Percentiles rank a stretch among this genome's conserved stretches.
These are phyloP conservation scores for Claviceps monticola DNA, from an alignment of 2,329 filamentous ascomycete species.

Conservation along the genomic window DNA sequence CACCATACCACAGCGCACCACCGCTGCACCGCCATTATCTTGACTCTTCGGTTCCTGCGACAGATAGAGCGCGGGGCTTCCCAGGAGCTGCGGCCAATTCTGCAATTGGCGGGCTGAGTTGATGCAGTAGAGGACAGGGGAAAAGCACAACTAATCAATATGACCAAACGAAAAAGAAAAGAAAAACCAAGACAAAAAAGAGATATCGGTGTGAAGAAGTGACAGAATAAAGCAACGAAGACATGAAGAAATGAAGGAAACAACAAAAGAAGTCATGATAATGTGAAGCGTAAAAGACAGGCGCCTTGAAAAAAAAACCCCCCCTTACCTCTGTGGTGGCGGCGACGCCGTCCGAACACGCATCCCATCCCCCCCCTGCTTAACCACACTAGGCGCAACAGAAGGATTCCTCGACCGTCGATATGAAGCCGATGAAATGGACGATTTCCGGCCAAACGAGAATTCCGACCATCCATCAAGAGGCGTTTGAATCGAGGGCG, in stretches of 20 bases:
- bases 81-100: not conserved
- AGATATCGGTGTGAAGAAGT: not conserved
- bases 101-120: not conserved
- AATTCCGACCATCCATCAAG: constrained; percentile 3
- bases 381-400: not conserved
- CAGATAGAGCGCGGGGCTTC: not conserved
- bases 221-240: no score
- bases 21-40: not conserved
- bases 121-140: not conserved
- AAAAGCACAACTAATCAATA: not conserved
- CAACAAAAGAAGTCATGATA: no score
- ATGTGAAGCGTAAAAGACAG: no score
- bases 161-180: not conserved
- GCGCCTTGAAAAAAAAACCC: no score
- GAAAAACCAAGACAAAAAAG: not conserved
- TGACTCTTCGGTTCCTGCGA: not conserved
- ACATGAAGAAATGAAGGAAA: no score
- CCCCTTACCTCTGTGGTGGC: constrained; percentile 5
- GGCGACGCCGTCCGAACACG: constrained; percentile 4
- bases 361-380: not conserved
- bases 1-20: not conserved
- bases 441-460: constrained; percentile 6
- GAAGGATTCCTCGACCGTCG: constrained; percentile 3
- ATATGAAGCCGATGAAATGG: constrained; percentile 5
- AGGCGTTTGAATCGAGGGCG: constrained; percentile 4